phyloP scores from a whole-genome alignment of 2,329 filamentous ascomycete species.

The Bipolaris victoriae region DNA sequence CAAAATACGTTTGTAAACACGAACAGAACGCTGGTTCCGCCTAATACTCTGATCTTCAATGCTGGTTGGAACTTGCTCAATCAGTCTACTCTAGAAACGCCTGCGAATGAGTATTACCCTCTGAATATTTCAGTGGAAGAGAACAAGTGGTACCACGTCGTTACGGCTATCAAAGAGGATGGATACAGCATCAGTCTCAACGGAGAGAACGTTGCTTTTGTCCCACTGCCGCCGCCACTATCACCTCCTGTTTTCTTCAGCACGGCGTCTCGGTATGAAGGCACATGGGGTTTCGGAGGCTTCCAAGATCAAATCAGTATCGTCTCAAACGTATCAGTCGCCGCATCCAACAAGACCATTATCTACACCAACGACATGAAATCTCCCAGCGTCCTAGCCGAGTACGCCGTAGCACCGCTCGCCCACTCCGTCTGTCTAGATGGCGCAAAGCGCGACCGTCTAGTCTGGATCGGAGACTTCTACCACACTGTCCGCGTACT shows the following conservation, averaged over 20 bases:
- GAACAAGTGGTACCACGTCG: neutral
- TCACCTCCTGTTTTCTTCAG: conserved; percentile 1
- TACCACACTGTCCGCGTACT: conserved; percentile 51
- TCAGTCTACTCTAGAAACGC: neutral
- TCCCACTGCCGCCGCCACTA: neutral
- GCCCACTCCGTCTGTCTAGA: conserved; percentile 50
- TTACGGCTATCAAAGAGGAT: neutral
- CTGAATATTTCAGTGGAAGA: neutral
- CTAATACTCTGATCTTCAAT: neutral
- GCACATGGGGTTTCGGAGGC: conserved; percentile 51
- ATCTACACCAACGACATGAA: conserved; percentile 4
- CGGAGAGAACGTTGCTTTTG: neutral
- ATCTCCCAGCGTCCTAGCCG: conserved; percentile 36
- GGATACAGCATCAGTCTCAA: conserved; percentile 1
- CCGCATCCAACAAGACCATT: conserved; percentile 2
- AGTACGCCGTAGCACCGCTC: conserved; percentile 49
- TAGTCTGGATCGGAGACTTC: conserved; percentile 54
- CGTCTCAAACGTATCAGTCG: conserved; percentile 45
- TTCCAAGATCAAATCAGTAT: conserved; percentile 50
- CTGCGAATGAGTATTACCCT: neutral
- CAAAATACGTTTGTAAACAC: neutral
- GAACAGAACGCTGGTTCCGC: neutral
- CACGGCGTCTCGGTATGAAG: conserved; percentile 28
- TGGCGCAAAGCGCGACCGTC: conserved; percentile 52
- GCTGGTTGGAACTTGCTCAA: conserved; percentile 1